Evolutionary conservation across 1,284 basidiomycete species (phyloP), one percentile per base, ranked within the genome.

Genomic region (Porodaedalea pini): DNA sequence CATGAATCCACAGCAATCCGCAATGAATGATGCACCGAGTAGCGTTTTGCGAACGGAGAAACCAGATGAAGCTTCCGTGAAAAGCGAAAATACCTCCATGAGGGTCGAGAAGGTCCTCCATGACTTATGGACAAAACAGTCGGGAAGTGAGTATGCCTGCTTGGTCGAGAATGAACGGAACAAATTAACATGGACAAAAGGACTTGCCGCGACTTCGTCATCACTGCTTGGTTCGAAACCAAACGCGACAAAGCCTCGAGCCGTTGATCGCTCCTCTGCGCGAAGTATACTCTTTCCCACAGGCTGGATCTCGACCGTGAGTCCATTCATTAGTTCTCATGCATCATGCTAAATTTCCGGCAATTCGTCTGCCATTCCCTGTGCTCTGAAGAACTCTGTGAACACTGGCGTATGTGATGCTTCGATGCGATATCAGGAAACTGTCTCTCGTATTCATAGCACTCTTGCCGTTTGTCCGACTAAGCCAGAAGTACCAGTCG

Each of bases 401-500:
- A 47, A 4, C 25, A 47, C n/a, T 8, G 25, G 10, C 5, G 4
- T 31, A 29, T 15, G 31, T 2, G 29, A 17, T 21, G 10, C 31
- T 34, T 37, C 4, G 40, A 53, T 13, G 15, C 68, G 69, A 2
- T 75, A 77, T 63, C 62, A 64, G 6, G 73, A 75, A 23, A 69
- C 76, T 8, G 67, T 76, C 8, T 62, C 69, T 23, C 69, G 71
- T 21, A 78, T 80, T 34, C 77, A 79, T 56, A 68, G 71, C 48
- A 65, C 71, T 4, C 68, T 79, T 49, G 69, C 70, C 13, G 68
- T 73, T 50, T 76, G 78, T n/a, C 85, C 87, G 10, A 69, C 76
- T 2, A 65, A 78, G 13, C 77, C 80, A 6, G 71, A 71, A 61
- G 74, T 76, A 61, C 27, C 65, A 53, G 13, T 36, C 7, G 44